Conservation (phyloP, 1,284 basidiomycete species). For the Rhodofomes roseus region DNA sequence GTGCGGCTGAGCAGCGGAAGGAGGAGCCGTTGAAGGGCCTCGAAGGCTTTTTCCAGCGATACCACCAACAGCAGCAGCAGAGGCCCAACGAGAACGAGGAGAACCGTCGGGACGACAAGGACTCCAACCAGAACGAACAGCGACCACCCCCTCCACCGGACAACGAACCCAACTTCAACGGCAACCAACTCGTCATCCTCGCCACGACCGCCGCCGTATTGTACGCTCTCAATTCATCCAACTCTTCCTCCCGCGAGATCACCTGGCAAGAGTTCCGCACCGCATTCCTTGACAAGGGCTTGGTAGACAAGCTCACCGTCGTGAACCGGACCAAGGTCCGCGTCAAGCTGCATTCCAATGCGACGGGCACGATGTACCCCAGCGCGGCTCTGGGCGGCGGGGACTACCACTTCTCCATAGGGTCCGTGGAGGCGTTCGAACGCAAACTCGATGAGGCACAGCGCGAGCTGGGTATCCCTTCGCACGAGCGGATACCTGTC, state of each 20-base stretch:
- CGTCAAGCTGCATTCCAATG: slow-evolving; percentile 84
- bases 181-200: slow-evolving; percentile 58
- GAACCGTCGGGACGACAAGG: slow-evolving; percentile 14
- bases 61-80: slow-evolving; percentile 50
- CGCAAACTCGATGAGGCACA: slow-evolving; percentile 93
- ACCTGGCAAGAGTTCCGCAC: slow-evolving; percentile 99
- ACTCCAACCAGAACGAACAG: slow-evolving; percentile 15
- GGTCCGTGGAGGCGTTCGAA: slow-evolving; percentile 96
- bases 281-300: slow-evolving; percentile 91
- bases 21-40: slow-evolving; percentile 48
- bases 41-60: slow-evolving; percentile 78
- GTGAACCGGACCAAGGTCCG: slow-evolving; percentile 91
- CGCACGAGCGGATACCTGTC: slow-evolving; percentile 92
- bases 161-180: slow-evolving; percentile 49
- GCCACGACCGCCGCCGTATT: slow-evolving; percentile 61
- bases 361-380: slow-evolving; percentile 72
- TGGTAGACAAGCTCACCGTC: slow-evolving; percentile 93
- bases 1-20: slow-evolving; percentile 23
- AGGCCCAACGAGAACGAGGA: slow-evolving; percentile 21
- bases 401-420: slow-evolving; percentile 95
- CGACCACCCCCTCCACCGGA: slow-evolving; percentile 41
- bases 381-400: slow-evolving; percentile 44
- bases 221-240: slow-evolving; percentile 60
- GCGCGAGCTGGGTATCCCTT: slow-evolving; percentile 87
- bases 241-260: slow-evolving; percentile 77